These are phyloP conservation scores for Aureobasidium sp. DNA, from an alignment of 2,329 filamentous ascomycete genomes.

Conservation along the genomic window DNA sequence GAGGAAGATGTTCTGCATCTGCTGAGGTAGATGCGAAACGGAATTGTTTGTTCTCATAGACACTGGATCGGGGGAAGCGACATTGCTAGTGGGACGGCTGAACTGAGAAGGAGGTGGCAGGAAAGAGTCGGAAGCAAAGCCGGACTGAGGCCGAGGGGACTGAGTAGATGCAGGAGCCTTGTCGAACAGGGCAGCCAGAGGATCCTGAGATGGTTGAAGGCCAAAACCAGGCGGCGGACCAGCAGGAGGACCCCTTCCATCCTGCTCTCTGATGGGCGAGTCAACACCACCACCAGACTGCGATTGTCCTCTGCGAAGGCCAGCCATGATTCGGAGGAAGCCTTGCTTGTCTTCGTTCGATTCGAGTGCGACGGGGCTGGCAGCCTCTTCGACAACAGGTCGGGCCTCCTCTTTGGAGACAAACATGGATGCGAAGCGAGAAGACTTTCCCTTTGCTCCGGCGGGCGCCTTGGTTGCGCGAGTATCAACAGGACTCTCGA, in stretches of 20 bases:
- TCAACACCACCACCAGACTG: slow-evolving; percentile 12
- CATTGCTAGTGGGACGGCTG: slow-evolving; percentile 5
- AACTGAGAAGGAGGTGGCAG: slow-evolving; percentile 1
- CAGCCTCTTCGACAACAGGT: slow-evolving; percentile 13
- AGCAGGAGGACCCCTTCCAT: slow-evolving; percentile 7
- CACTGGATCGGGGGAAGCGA: slow-evolving; percentile 5
- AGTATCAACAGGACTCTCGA: slow-evolving; percentile 32
- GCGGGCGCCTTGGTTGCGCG: slow-evolving; percentile 21
- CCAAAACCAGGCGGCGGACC: not conserved
- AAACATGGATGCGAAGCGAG: slow-evolving; percentile 74
- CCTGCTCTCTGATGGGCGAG: slow-evolving; percentile 12
- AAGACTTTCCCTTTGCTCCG: slow-evolving; percentile 58
- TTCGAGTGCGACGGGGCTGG: not conserved
- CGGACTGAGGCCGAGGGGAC: slow-evolving; percentile 8
- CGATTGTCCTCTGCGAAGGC: slow-evolving; percentile 54
- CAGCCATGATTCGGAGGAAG: slow-evolving; percentile 72
- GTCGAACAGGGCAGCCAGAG: slow-evolving; percentile 11
- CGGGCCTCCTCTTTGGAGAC: slow-evolving; percentile 30
- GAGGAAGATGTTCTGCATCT: slow-evolving; percentile 7
- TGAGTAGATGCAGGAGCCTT: slow-evolving; percentile 5
- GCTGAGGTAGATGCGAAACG: slow-evolving; percentile 9
- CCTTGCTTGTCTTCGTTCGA: slow-evolving; percentile 70
- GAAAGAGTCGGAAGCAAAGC: not conserved
- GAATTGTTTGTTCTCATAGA: not conserved
- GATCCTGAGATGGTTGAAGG: not conserved